These are phyloP conservation scores for Gastrolobium villosum DNA, from an alignment of 306 rosid genomes.

Conservation along the genomic window DNA sequence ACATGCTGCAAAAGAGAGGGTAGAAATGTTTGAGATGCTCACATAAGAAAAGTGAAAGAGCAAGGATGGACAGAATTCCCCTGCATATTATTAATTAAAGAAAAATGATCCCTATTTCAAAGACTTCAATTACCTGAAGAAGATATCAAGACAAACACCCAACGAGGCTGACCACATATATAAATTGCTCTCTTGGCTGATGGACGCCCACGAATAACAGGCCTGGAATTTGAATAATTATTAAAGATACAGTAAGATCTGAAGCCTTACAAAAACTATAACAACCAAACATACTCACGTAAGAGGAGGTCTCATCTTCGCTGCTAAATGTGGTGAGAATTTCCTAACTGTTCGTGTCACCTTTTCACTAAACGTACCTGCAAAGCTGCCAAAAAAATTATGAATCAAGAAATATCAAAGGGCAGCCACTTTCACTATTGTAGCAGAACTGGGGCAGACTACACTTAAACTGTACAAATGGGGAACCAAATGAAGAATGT, in stretches of 20 bases:
- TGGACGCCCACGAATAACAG: conserved; percentile 88
- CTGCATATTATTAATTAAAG: conserved; percentile 36
- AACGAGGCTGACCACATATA: conserved; percentile 94
- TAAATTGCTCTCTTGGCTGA: conserved; percentile 87
- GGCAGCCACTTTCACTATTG: neutral
- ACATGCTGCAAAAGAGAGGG: conserved; percentile 67
- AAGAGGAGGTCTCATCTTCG: conserved; percentile 98
- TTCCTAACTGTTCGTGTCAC: conserved; percentile 87
- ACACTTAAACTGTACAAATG: neutral
- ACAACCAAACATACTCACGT: conserved; percentile 72
- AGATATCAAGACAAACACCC: conserved; percentile 83
- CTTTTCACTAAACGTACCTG: conserved; percentile 90
- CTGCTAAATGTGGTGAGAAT: conserved; percentile 95
- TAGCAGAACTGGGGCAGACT: neutral
- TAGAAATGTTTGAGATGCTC: conserved; percentile 31
- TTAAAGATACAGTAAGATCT: neutral
- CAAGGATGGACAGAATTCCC: conserved; percentile 27
- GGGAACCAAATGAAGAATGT: neutral
- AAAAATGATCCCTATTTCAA: conserved; percentile 13
- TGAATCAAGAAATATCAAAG: conserved; percentile 5
- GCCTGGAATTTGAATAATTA: conserved; percentile 58
- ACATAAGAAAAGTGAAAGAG: conserved; percentile 12
- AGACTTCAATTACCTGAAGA: conserved; percentile 70
- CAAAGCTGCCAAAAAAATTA: conserved; percentile 33
- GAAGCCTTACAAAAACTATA: conserved; percentile 13